Conservation (phyloP, 2,329 filamentous ascomycete species). For the Colletotrichum zoysiae region DNA sequence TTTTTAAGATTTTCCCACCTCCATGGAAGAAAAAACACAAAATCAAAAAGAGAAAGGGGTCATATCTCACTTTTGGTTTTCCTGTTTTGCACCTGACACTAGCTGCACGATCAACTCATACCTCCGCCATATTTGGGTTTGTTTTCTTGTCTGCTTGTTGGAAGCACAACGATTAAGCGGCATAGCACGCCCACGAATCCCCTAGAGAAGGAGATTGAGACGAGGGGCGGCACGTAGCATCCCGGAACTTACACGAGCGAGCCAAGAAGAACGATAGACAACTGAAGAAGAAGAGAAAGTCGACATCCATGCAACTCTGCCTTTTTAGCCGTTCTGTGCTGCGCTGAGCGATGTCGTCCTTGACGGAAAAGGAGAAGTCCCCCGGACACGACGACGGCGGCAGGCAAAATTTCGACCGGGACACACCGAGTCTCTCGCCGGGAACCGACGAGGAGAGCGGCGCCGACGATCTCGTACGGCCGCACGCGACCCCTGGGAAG, state of each 20-base stretch:
- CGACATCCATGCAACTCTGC: conserved; percentile 7
- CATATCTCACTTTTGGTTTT: background rate
- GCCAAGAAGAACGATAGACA: background rate
- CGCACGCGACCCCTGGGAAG: background rate
- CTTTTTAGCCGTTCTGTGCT: background rate
- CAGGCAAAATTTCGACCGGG: conserved; percentile 1
- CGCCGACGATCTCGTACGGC: conserved; percentile 5
- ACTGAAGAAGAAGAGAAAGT: background rate
- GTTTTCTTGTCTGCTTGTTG: background rate
- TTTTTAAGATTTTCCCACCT: background rate
- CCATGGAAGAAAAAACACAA: background rate
- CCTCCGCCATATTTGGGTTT: background rate
- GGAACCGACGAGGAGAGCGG: conserved; percentile 28
- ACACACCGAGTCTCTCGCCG: conserved; percentile 7
- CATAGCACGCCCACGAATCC: background rate
- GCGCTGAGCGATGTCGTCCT: conserved; percentile 10
- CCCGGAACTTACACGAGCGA: background rate
- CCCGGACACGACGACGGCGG: background rate
- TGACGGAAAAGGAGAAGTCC: conserved; percentile 26
- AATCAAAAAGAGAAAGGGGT: background rate
- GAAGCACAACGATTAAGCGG: background rate
- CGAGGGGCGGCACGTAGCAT: background rate
- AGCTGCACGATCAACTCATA: background rate
- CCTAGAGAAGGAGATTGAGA: background rate
- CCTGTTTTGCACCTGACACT: background rate